Base-by-base conservation (phyloP, 192 early-diverging fungal species). In the Backusella psychrophila region DNA sequence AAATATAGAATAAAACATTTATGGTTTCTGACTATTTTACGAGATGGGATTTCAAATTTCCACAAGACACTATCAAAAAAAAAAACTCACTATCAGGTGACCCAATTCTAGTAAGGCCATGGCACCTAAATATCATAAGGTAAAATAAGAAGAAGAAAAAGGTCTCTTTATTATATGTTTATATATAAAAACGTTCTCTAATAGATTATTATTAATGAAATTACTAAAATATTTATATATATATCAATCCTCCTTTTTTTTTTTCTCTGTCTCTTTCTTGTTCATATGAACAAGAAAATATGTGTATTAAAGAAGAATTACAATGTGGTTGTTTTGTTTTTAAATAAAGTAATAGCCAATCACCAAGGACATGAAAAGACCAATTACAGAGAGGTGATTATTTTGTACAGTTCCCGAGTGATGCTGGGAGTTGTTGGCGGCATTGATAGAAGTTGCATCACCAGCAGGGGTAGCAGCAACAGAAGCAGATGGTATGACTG, bases 401-500 rank as follows among this genome's bases (percentile, higher is more conserved):
- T 63, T 63, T 14, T 63, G 56, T 63, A 29, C 56, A 63, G 21
- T 63, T 63, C 56, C 56, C 23, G 56, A 63, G 4, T 63, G 23
- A 29, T 56, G 6, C n/a, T 56, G 19, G 8, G 8, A 12, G 8
- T 53, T 21, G 5, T 53, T 26, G n/a, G 41, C 19, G 21, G 0
- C 26, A 46, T 56, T 33, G 15, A 66, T 21, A 35, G 33, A 29
- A 41, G 71, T 41, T 34, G 69, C 52, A 31, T 69, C 29, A 53
- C 53, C 79, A 76, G 75, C 53, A 66, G 70, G 53, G 70, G 38
- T 38, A 15, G 42, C 46, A 44, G 69, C 39, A 31, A 39, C 56
- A 19, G 74, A 26, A 2, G 3, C 5, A 3, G 56, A 0, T 63
- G 46, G 46, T 19, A 49, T 49, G 46, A 63, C n/a, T 3, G 21